Conservation (phyloP, 73 alveolate species). For the Tetrahymena malaccensis region DNA sequence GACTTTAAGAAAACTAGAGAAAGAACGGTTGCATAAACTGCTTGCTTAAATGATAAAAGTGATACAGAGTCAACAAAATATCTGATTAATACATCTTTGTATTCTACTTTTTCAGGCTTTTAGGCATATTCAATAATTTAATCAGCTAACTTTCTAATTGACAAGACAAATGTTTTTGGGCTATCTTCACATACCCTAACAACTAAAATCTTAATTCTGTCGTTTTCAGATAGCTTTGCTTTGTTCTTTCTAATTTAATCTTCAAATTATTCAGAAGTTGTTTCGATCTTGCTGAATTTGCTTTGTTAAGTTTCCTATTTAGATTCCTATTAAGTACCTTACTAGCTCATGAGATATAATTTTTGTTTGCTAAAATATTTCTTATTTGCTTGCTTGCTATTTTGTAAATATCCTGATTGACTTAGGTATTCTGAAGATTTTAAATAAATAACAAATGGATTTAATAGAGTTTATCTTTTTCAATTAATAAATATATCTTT, state of each 20-base stretch:
- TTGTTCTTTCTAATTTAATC: neutral
- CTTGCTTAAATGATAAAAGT: neutral
- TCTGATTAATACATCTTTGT: neutral
- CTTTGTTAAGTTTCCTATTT: neutral
- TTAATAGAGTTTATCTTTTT: neutral
- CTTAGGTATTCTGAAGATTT: neutral
- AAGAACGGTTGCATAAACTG: neutral
- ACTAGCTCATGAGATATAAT: neutral
- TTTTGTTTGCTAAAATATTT: too few species aligned
- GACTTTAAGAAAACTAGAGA: neutral
- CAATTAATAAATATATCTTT: neutral
- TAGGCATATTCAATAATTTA: neutral
- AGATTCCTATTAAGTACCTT: neutral
- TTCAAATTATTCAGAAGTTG: neutral
- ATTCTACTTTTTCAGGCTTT: neutral
- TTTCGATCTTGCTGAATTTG: neutral
- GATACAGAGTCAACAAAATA: neutral
- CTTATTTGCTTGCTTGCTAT: neutral
- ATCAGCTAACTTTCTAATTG: neutral
- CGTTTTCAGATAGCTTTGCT: neutral
- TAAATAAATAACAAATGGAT: neutral
- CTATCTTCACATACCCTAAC: neutral
- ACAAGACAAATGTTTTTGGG: neutral
- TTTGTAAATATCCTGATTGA: neutral
- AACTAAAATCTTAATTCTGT: neutral